These are phyloP conservation scores for Pterothamnion heteromorphum DNA, from an alignment of 31 red algal genomes.

Conservation along the genomic window DNA sequence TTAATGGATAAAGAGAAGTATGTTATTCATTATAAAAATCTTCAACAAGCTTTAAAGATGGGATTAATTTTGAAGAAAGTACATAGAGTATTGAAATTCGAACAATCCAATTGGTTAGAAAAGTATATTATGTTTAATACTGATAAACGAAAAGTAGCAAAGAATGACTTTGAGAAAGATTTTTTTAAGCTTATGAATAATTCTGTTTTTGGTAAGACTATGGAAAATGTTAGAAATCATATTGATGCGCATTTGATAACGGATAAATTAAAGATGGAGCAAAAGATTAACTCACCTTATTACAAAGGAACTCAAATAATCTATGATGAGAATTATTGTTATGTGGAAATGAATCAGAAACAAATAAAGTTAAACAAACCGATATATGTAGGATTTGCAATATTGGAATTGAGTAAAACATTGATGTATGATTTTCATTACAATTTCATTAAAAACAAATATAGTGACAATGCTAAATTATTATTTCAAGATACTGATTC, in stretches of 20 bases:
- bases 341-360: not conserved
- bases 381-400: not conserved
- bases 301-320: not conserved
- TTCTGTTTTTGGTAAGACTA: not conserved
- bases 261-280: not conserved
- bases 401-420: not conserved
- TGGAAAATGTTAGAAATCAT: not conserved
- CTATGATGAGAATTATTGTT: not conserved
- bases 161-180: not conserved
- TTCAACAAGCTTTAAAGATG: not conserved
- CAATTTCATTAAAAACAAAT: not conserved
- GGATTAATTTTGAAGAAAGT: not conserved
- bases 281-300: not conserved
- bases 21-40: not conserved
- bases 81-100: not conserved
- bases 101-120: not conserved
- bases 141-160: not conserved
- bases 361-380: not conserved
- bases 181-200: not conserved
- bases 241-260: not conserved
- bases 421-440: not conserved
- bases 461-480: conserved; percentile 1
- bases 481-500: not conserved
- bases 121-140: not conserved
- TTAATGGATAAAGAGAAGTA: not conserved